Percentiles rank a stretch among this genome's conserved stretches.
These are phyloP conservation scores for Wallacemonas sp. DNA, from an alignment of 208 protist species.

Conservation along the genomic window DNA sequence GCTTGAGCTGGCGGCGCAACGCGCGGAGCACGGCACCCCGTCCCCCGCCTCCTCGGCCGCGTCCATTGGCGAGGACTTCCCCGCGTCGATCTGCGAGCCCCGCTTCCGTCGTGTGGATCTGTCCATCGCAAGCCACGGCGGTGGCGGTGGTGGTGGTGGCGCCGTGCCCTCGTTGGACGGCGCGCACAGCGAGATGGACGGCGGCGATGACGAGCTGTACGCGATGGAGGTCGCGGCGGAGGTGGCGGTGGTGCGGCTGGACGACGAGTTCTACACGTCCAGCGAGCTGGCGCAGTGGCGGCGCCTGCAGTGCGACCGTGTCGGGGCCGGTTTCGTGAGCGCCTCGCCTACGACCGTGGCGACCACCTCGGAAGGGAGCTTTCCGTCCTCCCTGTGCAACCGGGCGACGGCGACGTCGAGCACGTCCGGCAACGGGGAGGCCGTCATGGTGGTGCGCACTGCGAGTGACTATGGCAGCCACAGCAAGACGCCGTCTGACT, in stretches of 20 bases:
- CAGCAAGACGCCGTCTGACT: background rate
- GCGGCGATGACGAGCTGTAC: background rate
- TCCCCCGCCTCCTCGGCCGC: background rate
- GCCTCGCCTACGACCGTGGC: background rate
- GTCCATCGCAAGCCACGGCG: background rate
- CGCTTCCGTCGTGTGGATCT: slow-evolving; percentile 5
- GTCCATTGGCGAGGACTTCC: background rate
- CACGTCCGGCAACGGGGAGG: background rate
- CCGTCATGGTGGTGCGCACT: slow-evolving; percentile 5
- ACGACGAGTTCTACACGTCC: slow-evolving; percentile 31
- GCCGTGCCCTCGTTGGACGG: background rate
- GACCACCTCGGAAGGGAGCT: slow-evolving; percentile 4
- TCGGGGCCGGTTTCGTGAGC: slow-evolving; percentile 20
- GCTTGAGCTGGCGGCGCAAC: background rate
- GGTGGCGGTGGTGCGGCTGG: slow-evolving; percentile 33
- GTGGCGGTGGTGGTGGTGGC: no score
- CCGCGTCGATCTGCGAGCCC: background rate
- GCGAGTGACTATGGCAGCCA: background rate
- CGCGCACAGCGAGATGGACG: background rate
- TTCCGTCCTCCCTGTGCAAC: slow-evolving; percentile 6
- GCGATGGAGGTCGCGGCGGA: slow-evolving; percentile 6
- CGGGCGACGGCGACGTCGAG: slow-evolving; percentile 8
- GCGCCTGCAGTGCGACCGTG: slow-evolving; percentile 20
- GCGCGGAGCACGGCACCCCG: background rate
- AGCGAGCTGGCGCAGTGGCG: slow-evolving; percentile 33